These are phyloP conservation scores for Gastrolobium bilobum DNA, from an alignment of 306 rosid genomes.

Conservation along the genomic window DNA sequence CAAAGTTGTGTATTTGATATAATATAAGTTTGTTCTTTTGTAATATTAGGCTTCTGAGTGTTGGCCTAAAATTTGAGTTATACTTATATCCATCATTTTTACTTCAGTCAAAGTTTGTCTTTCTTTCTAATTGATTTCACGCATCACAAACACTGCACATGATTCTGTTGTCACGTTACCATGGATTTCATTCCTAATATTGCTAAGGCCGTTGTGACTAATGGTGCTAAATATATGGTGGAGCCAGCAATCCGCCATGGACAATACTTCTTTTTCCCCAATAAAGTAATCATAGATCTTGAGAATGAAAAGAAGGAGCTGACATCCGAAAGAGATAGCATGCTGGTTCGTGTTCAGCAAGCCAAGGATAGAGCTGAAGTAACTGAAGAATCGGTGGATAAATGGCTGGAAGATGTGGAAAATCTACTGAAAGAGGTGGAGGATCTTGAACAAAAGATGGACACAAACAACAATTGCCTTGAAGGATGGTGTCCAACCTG, in stretches of 20 bases:
- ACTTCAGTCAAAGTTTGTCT: neutral
- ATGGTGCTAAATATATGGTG: neutral
- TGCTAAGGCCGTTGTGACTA: neutral
- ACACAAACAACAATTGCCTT: neutral
- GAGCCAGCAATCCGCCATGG: neutral
- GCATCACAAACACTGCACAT: neutral
- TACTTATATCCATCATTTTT: neutral
- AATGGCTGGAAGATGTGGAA: slow-evolving; percentile 14
- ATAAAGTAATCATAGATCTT: neutral
- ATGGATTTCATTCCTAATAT: neutral
- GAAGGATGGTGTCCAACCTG: neutral
- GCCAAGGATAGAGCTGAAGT: neutral
- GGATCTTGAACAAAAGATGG: neutral
- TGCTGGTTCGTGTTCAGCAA: neutral
- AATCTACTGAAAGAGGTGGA: neutral
- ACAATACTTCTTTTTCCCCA: neutral
- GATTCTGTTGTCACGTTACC: no score
- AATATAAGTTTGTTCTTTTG: no score
- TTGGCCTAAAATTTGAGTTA: neutral
- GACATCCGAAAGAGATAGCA: neutral
- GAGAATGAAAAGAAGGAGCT: neutral
- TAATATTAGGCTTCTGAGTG: no score
- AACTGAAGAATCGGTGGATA: neutral
- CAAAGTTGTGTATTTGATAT: no score
- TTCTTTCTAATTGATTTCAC: neutral